These are phyloP conservation scores for Pythium dissimile DNA, from an alignment of 352 stramenopile genomes.

Conservation along the genomic window DNA sequence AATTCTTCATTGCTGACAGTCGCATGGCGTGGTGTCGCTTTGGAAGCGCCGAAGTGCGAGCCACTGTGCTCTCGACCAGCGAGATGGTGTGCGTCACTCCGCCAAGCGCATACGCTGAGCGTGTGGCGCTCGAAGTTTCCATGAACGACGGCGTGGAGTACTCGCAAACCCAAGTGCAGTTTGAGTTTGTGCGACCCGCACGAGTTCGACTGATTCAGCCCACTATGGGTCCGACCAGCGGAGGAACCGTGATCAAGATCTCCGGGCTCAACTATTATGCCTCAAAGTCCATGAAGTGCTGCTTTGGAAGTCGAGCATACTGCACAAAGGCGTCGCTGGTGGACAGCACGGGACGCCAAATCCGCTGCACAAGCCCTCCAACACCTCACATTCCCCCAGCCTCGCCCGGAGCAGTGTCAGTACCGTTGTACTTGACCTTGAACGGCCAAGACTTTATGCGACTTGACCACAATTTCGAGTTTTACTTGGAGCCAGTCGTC, in stretches of 20 bases:
- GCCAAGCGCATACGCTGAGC: constrained; percentile 26
- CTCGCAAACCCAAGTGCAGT: constrained; percentile 54
- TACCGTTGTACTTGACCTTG: constrained; percentile 61
- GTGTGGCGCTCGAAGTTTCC: constrained; percentile 60
- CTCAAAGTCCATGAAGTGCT: constrained; percentile 55
- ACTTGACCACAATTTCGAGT: constrained; percentile 54
- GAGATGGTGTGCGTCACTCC: constrained; percentile 48
- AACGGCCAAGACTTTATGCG: constrained; percentile 72
- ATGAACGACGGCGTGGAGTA: constrained; percentile 91
- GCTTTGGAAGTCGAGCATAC: constrained; percentile 45
- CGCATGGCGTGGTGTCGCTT: constrained; percentile 47
- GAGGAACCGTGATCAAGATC: constrained; percentile 56
- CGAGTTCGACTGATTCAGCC: constrained; percentile 50
- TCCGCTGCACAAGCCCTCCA: constrained; percentile 38
- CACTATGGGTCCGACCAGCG: constrained; percentile 33
- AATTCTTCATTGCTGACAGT: constrained; percentile 27
- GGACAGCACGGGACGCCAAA: constrained; percentile 24
- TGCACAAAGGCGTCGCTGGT: constrained; percentile 40
- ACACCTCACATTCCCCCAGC: constrained; percentile 14
- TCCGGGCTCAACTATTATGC: constrained; percentile 51
- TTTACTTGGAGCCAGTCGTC: constrained; percentile 40
- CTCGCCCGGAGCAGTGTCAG: constrained; percentile 9
- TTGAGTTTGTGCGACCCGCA: constrained; percentile 51
- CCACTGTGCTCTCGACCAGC: constrained; percentile 31
- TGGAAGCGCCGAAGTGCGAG: constrained; percentile 32